A percentile compares a stretch with the other conserved stretches of the same genome.
Conservation (phyloP, 495 filamentous ascomycete species). For the Penicillium daleae region DNA sequence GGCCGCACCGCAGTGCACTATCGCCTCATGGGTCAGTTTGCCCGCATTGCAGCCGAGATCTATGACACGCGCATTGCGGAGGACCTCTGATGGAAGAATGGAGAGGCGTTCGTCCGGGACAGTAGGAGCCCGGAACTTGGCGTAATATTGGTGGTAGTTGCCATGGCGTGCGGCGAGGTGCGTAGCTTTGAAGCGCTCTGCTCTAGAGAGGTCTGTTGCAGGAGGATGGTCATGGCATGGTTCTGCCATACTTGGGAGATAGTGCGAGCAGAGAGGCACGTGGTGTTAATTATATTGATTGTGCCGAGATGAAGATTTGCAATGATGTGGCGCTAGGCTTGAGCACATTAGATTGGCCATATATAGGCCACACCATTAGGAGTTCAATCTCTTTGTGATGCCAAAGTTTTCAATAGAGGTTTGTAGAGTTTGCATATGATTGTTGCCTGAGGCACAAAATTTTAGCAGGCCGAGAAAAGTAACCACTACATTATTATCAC, state of each 20-base stretch:
- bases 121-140: conserved; percentile 33
- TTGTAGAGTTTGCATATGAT: conserved; percentile 29
- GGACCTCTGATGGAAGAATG: conserved; percentile 33
- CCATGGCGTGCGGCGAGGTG: conserved; percentile 37
- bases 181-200: conserved; percentile 39
- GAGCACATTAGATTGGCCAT: conserved; percentile 19
- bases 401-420: conserved; percentile 17
- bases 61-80: conserved; percentile 34
- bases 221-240: conserved; percentile 15
- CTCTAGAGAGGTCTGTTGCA: conserved; percentile 31
- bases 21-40: conserved; percentile 34
- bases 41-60: conserved; percentile 37
- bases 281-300: conserved; percentile 20
- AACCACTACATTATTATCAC: conserved; percentile 4
- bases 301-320: conserved; percentile 13
- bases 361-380: conserved; percentile 17
- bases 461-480: neutral
- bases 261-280: conserved; percentile 15
- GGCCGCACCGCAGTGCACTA: conserved; percentile 30
- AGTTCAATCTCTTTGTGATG: conserved; percentile 19
- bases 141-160: conserved; percentile 39
- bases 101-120: conserved; percentile 36
- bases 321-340: conserved; percentile 18
- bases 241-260: conserved; percentile 30
- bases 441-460: conserved; percentile 22